Evolutionary conservation across 2,329 filamentous ascomycete species (phyloP), one percentile per base, ranked within the genome.

Genomic region (Biscogniauxia sp.): DNA sequence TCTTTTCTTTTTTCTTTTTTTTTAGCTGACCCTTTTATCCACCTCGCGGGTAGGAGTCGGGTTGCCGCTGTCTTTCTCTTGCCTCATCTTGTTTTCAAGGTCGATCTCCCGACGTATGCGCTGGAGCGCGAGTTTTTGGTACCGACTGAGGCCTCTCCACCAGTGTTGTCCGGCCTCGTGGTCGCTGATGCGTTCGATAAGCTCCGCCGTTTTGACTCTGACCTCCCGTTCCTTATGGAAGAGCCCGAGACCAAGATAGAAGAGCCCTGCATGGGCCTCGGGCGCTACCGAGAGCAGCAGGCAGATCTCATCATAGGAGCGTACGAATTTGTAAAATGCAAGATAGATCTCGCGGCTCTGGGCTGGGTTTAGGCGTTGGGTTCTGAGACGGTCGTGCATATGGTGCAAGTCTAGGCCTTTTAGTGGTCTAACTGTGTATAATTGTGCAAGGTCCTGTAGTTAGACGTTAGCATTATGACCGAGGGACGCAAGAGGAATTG

Each of bases 81-180:
- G 69, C 72, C 77, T 80, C 28, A 70, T 74, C 59, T 74, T 79
- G 74, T 76, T 75, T 68, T 87, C 84, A 1, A 77, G 76, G 55
- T 88, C 85, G 7, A 78, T 76, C 67, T 87, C 92, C 61, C 88
- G 84, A 73, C 89, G 88, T 54, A 96, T 87, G 54, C 94, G 84
- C 66, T 90, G 88, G 70, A 90, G 97, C 2, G 91, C 94, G 65
- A 96, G 77, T 77, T 94, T 96, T 68, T 93, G 89, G 72, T 97
- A 99, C 52, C 92, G 83, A 60, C 93, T 95, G 54, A 99, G 79
- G 28, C 87, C 86, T 66, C 84, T 87, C 92, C 94, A 99, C 83
- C 95, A 98, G 76, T 98, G 92, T 70, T 93, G 85, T 1, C 95
- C 95, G 9, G 93, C 95, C 71, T 96, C 90, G 76, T 99, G 94